Base-by-base conservation (phyloP, 169 alveolate species). In the Cystoisospora suis region DNA sequence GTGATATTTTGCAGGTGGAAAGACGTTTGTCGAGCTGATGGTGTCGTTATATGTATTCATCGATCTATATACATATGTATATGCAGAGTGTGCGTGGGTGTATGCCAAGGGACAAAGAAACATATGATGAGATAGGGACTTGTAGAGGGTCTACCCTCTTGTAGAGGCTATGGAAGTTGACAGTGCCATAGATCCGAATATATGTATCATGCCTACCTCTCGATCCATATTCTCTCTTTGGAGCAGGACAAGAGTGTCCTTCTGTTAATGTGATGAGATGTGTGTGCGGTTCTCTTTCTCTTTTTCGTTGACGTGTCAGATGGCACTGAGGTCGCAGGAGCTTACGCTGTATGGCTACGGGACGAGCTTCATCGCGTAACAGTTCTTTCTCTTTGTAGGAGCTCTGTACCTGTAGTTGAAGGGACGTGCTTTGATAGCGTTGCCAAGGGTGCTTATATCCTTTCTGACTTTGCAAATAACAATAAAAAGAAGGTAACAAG, bases 401-500 rank as follows among this genome's bases (percentile, higher is more conserved):
- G 92, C 58, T 75, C 91, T 58, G 95, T 94, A 23, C 96, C 96
- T 32, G 94, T 83, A 7, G 65, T 94, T 61, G 93, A 70, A 32
- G 93, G 93, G 44, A 90, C 95, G 27, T 75, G 91, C n/a, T 88
- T 91, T 42, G 96, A 93, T 75, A 65, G 65, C 29, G 96, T 93
- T 23, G 65, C 90, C 89, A 92, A 89, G 91, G 97, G 97, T n/a
- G 96, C 96, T 49, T 95, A 95, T 75, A 58, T 94, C 47, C 58
- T 95, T 42, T 91, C 90, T 46, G 96, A 95, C 61, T 95, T 83
- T 40, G 81, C 44, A 1, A 75, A 81, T 38, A 75, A 79, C 46
- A 91, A 88, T 4, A 58, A 45, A n/a, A 72, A 40, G 36, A 86
- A 90, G 81, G 93, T 90, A 36, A 23, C 86, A n/a, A 61, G 29